Evolutionary conservation across 805 yeast genomes (phyloP).

Genomic region (Yamadazyma phyllophila): DNA sequence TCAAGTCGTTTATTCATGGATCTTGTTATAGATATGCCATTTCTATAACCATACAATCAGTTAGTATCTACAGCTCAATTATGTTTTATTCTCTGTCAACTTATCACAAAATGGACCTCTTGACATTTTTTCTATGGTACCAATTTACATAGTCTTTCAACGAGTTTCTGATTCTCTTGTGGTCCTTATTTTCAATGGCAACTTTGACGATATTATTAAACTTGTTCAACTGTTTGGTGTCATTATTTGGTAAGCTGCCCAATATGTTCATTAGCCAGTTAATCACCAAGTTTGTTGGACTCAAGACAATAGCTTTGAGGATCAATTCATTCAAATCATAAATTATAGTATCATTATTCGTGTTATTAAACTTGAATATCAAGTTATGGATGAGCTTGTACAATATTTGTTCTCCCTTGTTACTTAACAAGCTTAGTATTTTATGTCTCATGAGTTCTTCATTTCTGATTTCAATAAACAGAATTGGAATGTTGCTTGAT

Average conservation of each 20-base stretch:
- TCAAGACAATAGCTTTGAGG: conserved; percentile 55
- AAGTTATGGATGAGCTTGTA: conserved; percentile 60
- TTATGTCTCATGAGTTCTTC: conserved; percentile 51
- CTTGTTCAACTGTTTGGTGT: conserved; percentile 65
- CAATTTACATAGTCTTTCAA: conserved; percentile 77
- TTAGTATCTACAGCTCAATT: not conserved
- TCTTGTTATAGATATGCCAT: not conserved
- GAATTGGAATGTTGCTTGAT: conserved; percentile 72
- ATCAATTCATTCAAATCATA: conserved; percentile 75
- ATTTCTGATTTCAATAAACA: conserved; percentile 54
- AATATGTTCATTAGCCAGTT: conserved; percentile 64
- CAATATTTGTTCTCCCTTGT: conserved; percentile 58
- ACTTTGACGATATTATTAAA: conserved; percentile 54
- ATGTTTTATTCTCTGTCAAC: not conserved
- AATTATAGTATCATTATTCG: conserved; percentile 47
- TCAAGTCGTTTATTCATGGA: not conserved
- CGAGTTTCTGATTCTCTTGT: conserved; percentile 67
- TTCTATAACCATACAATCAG: not conserved
- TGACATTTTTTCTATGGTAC: conserved; percentile 69
- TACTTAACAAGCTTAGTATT: conserved; percentile 46
- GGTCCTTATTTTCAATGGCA: conserved; percentile 67
- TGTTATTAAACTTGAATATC: conserved; percentile 62
- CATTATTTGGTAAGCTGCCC: conserved; percentile 60
- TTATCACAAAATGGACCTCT: conserved; percentile 3
- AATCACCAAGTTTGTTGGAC: conserved; percentile 44